Conservation (phyloP, 257 asterid species). For the Plantago elongata region DNA sequence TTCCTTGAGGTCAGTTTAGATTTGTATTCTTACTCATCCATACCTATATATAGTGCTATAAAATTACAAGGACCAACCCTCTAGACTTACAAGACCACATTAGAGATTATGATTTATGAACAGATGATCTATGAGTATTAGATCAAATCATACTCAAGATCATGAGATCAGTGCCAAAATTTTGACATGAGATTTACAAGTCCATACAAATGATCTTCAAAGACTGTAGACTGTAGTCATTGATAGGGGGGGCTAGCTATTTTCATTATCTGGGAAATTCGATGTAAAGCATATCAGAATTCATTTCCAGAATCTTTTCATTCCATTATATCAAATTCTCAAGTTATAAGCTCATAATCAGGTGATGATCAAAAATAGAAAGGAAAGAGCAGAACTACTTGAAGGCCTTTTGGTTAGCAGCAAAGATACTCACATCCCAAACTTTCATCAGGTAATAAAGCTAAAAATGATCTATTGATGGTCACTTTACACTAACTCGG, state of each 20-base stretch:
- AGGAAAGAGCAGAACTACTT: conserved; percentile 79
- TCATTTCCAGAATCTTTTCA: neutral
- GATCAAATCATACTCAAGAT: too few relatives aligned
- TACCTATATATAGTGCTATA: neutral
- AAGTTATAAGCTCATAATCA: conserved; percentile 21
- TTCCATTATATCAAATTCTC: neutral
- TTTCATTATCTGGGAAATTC: too few relatives aligned
- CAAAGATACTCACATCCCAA: conserved; percentile 57
- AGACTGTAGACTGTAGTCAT: too few relatives aligned
- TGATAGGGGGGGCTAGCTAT: too few relatives aligned
- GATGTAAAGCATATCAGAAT: too few relatives aligned
- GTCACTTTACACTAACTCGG: neutral
- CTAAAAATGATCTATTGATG: neutral
- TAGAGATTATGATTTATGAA: too few relatives aligned
- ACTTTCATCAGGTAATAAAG: conserved; percentile 48
- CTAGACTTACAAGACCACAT: too few relatives aligned
- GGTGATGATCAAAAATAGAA: conserved; percentile 86
- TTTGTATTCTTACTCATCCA: neutral
- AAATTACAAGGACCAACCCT: neutral
- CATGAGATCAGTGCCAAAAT: too few relatives aligned
- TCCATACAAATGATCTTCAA: too few relatives aligned
- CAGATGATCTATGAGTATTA: too few relatives aligned
- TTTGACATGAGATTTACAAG: too few relatives aligned
- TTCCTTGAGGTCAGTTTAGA: conserved; percentile 55
- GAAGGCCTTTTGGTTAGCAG: conserved; percentile 72